These are phyloP conservation scores for Boletus rubroflammeus DNA, from an alignment of 768 basidiomycete genomes.

Conservation along the genomic window DNA sequence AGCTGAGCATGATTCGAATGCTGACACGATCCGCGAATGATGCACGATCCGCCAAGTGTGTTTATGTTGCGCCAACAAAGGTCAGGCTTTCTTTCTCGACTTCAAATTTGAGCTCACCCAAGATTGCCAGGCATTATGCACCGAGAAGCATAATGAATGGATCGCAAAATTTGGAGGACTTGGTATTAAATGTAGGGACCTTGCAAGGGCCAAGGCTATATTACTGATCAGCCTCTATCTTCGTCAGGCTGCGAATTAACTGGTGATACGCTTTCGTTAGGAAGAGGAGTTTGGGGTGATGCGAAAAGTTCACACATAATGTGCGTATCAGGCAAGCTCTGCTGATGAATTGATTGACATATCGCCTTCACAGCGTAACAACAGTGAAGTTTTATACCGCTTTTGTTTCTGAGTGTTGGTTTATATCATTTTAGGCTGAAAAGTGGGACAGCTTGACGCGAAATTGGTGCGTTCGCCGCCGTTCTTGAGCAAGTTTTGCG, in stretches of 20 bases:
- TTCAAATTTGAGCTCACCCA: neutral
- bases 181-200: slow-evolving; percentile 65
- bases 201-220: neutral
- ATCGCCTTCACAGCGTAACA: slow-evolving; percentile 51
- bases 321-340: slow-evolving; percentile 38
- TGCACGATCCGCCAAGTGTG: slow-evolving; percentile 52
- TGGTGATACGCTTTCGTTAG: slow-evolving; percentile 77
- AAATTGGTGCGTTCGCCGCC: slow-evolving; percentile 62
- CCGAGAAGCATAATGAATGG: slow-evolving; percentile 86
- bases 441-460: slow-evolving; percentile 96
- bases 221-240: neutral
- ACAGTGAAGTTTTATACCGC: slow-evolving; percentile 47
- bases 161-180: slow-evolving; percentile 68
- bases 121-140: slow-evolving; percentile 69
- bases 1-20: slow-evolving; percentile 81
- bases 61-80: slow-evolving; percentile 95
- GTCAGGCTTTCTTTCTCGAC: slow-evolving; percentile 33
- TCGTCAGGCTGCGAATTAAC: slow-evolving; percentile 80
- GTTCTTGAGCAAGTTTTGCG: neutral
- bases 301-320: slow-evolving; percentile 77
- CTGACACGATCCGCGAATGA: slow-evolving; percentile 41
- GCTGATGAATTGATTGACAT: slow-evolving; percentile 1
- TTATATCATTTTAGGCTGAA: slow-evolving; percentile 59
- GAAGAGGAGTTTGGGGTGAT: slow-evolving; percentile 65
- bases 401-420: neutral